phyloP scores from a whole-genome alignment of 2,329 filamentous ascomycete species.

The Diaporthe citriasiana region DNA sequence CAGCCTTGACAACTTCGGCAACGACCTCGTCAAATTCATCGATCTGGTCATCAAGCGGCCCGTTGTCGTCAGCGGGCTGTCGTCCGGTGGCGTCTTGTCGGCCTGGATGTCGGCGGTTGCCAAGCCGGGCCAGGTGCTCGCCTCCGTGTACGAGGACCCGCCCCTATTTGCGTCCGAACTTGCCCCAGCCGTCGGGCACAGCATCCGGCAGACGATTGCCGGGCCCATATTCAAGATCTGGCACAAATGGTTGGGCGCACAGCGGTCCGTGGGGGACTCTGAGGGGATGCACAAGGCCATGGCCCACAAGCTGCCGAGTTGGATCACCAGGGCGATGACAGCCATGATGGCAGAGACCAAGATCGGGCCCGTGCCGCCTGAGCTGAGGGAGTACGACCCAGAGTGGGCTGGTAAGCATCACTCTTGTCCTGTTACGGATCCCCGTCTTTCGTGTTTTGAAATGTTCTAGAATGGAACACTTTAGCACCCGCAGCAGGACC shows the following conservation, averaged over 20 bases:
- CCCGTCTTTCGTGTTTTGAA: too few relatives aligned
- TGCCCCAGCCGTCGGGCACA: constrained; percentile 41
- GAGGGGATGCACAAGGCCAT: constrained; percentile 42
- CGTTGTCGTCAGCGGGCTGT: constrained; percentile 42
- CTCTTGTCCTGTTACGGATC: too few relatives aligned
- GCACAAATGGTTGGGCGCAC: constrained; percentile 44
- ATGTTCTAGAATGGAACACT: too few relatives aligned
- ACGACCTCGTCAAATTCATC: constrained; percentile 44
- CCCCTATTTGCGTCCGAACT: constrained; percentile 43
- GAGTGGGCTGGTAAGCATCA: too few relatives aligned
- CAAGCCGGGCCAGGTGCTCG: constrained; percentile 41
- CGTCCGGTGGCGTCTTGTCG: constrained; percentile 43
- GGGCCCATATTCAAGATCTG: constrained; percentile 42
- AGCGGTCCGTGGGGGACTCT: constrained; percentile 42
- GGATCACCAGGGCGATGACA: constrained; percentile 38
- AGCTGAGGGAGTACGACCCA: constrained; percentile 43
- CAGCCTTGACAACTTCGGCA: constrained; percentile 43
- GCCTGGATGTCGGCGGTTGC: constrained; percentile 44
- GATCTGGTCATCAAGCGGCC: constrained; percentile 42
- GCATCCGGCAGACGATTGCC: constrained; percentile 37
- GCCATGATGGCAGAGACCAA: constrained; percentile 40
- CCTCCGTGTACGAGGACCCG: constrained; percentile 43
- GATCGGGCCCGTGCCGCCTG: constrained; percentile 30
- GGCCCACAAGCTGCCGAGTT: constrained; percentile 40
- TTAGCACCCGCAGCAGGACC: too few relatives aligned